Conservation (phyloP, 495 filamentous ascomycete genomes). For the Annulohypoxylon bovei region DNA sequence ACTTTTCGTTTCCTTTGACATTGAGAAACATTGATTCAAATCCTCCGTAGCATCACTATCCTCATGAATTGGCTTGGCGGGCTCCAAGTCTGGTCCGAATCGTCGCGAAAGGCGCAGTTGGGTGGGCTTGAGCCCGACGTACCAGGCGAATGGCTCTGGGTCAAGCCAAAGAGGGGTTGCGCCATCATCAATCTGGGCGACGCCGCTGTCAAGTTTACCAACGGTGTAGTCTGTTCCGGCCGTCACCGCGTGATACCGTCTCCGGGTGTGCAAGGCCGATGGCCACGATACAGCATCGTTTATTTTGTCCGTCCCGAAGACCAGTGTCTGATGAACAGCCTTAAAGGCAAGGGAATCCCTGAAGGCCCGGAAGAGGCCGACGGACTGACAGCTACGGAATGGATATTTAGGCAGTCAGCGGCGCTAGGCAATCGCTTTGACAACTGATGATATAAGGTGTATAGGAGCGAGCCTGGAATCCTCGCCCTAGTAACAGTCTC, state of each 20-base stretch:
- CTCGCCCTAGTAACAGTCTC: not conserved
- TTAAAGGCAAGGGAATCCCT: slow-evolving; percentile 50
- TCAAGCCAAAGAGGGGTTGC: slow-evolving; percentile 65
- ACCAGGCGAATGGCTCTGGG: slow-evolving; percentile 66
- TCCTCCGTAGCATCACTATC: slow-evolving; percentile 57
- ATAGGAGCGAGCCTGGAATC: not conserved
- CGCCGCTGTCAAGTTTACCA: slow-evolving; percentile 70
- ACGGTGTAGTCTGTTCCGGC: slow-evolving; percentile 67
- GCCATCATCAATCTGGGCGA: slow-evolving; percentile 74
- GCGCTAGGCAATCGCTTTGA: slow-evolving; percentile 31
- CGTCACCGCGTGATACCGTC: slow-evolving; percentile 70
- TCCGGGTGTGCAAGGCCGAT: slow-evolving; percentile 62
- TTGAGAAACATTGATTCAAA: too few species aligned
- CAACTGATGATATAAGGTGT: slow-evolving; percentile 6
- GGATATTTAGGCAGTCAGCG: slow-evolving; percentile 28
- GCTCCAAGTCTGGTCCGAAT: slow-evolving; percentile 64
- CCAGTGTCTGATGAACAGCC: slow-evolving; percentile 59
- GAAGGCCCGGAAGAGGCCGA: slow-evolving; percentile 38
- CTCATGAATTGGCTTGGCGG: slow-evolving; percentile 71
- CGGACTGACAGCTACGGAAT: slow-evolving; percentile 32
- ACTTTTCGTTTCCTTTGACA: slow-evolving; percentile 46
- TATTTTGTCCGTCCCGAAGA: slow-evolving; percentile 72
- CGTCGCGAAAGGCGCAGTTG: slow-evolving; percentile 40
- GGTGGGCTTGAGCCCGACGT: slow-evolving; percentile 38
- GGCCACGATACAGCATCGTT: slow-evolving; percentile 66